Evolutionary conservation across 2,329 filamentous ascomycete species (phyloP).

Genomic region (Pestalotiopsis sp.): DNA sequence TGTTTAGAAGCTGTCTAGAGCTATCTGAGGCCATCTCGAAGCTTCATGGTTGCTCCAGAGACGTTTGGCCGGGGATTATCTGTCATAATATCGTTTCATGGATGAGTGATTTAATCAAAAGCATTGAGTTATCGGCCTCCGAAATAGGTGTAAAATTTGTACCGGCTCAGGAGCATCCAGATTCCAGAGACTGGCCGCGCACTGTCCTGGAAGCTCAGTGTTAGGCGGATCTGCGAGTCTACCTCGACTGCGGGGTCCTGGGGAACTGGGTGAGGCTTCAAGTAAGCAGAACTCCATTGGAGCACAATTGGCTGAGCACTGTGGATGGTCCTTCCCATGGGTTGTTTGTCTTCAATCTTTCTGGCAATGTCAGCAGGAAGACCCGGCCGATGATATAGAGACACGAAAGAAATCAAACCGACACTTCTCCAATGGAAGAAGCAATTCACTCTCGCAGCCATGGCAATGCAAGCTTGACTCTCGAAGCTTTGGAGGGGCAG

Average conservation of each 20-base stretch:
- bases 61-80: background rate
- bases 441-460: background rate
- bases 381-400: background rate
- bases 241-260: conserved; percentile 7
- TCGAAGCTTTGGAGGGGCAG: conserved; percentile 4
- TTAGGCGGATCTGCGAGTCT: conserved; percentile 5
- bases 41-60: conserved; percentile 9
- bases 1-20: background rate
- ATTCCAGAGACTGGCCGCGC: conserved; percentile 11
- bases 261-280: background rate
- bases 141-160: conserved; percentile 12
- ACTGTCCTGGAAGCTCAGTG: conserved; percentile 22
- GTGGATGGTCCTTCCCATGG: background rate
- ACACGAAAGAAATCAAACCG: background rate
- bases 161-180: background rate
- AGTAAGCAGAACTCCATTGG: conserved; percentile 4
- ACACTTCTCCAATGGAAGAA: background rate
- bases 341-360: background rate
- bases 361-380: background rate
- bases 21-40: conserved; percentile 5
- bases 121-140: conserved; percentile 4
- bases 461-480: background rate
- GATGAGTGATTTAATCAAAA: conserved; percentile 13
- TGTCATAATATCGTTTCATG: conserved; percentile 9
- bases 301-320: background rate